Base-by-base conservation (phyloP, 345 rosid genomes). In the Melastoma malabathricum region DNA sequence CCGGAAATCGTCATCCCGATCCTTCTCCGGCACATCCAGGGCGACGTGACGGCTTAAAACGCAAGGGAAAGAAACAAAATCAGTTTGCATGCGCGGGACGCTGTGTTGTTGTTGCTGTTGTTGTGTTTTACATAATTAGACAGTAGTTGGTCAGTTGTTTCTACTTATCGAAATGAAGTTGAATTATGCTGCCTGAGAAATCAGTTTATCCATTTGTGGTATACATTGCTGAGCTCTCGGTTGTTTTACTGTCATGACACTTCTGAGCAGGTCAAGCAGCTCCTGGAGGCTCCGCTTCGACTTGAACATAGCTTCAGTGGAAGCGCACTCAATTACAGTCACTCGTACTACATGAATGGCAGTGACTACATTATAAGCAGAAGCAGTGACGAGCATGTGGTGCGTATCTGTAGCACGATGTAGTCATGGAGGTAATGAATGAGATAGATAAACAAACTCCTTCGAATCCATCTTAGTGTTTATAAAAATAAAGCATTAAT, bases 331-430 rank as follows among this genome's bases (percentile, higher is more conserved):
- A 90, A 90, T 66, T 90, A 84, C 64, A 90, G 96, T 15, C 86
- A 94, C 43, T 86, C 98, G 0, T 90, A 90, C 62, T 90, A 90
- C 80, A 68, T 90, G 81, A 90, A 86, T 46, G 92, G 98, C 47
- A 78, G 85, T 71, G 94, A 90, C 70, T 90, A 90, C 55, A 74
- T 90, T 57, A 72, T 90, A 43, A 90, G 86, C 56, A 96, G 98
- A 54, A 86, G 98, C 52, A 81, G 94, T 45, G 96, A 90, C 58
- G 96, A 90, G 67, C 89, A 77, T 51, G 71, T 82, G 50, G 80
- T 86, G 46, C 98, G 89, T 46, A 72, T 90, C 61, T 84, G 94
- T 62, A 86, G 98, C 68, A 94, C 98, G 98, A 90, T 65, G 65
- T 90, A 59, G 75, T 83, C 50, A 66, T 90, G 76, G 96, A 86